Evolutionary conservation across 2,329 filamentous ascomycete genomes (phyloP).

Genomic region (Coleophoma cylindrospora): DNA sequence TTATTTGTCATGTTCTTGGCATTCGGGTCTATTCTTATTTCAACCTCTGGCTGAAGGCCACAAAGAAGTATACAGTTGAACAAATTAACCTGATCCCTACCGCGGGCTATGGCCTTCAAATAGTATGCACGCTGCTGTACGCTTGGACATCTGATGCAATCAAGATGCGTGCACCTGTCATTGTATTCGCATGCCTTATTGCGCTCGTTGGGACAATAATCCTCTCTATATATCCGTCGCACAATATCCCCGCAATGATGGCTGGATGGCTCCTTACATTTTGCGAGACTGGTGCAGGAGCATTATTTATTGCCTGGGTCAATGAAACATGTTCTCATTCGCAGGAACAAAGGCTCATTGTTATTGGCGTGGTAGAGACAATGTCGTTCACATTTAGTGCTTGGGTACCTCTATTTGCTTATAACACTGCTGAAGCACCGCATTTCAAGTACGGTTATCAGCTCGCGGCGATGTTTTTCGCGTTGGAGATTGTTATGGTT

Average conservation of each 20-base stretch:
- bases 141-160: constrained; percentile 17
- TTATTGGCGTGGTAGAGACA: constrained; percentile 14
- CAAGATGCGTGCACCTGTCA: constrained; percentile 14
- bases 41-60: constrained; percentile 8
- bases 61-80: constrained; percentile 1
- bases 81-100: constrained; percentile 7
- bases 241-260: constrained; percentile 13
- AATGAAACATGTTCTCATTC: constrained; percentile 17
- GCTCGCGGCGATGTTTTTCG: constrained; percentile 24
- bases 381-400: constrained; percentile 12
- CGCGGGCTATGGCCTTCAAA: constrained; percentile 3
- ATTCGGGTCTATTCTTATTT: constrained; percentile 13
- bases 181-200: constrained; percentile 9
- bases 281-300: not conserved
- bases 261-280: not conserved
- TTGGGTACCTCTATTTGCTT: constrained; percentile 12
- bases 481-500: constrained; percentile 15
- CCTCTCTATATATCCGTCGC: constrained; percentile 5
- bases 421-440: constrained; percentile 17
- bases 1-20: constrained; percentile 2
- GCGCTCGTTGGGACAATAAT: not conserved
- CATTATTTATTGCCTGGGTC: constrained; percentile 10
- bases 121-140: constrained; percentile 6
- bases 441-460: constrained; percentile 28
- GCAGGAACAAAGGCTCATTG: constrained; percentile 13